Percentiles rank a stretch among this genome's conserved stretches.
These are phyloP conservation scores for Fusarium staphyleae DNA, from an alignment of 2,329 filamentous ascomycete genomes.

Conservation along the genomic window DNA sequence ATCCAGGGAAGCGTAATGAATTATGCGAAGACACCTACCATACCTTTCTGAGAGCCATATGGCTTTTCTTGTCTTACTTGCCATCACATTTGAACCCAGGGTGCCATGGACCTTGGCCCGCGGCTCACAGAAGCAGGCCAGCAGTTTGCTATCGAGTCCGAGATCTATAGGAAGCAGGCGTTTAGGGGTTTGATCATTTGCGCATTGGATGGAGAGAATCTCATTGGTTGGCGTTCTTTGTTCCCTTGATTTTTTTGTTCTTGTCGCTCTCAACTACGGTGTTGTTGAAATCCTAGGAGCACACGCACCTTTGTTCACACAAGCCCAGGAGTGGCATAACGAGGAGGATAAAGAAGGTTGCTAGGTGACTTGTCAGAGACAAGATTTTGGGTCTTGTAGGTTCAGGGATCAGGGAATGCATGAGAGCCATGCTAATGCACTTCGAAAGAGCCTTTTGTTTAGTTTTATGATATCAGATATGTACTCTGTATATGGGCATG, in stretches of 20 bases:
- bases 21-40: constrained; percentile 29
- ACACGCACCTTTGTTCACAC: neutral
- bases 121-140: constrained; percentile 39
- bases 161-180: constrained; percentile 39
- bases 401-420: neutral
- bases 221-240: constrained; percentile 39
- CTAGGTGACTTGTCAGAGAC: neutral
- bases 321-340: neutral
- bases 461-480: constrained; percentile 3
- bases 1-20: constrained; percentile 16
- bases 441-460: constrained; percentile 2
- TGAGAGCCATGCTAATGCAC: neutral
- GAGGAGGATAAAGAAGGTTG: constrained; percentile 1
- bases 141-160: constrained; percentile 35
- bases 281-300: constrained; percentile 7
- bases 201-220: constrained; percentile 27
- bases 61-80: constrained; percentile 36
- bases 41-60: constrained; percentile 34
- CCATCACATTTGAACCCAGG: constrained; percentile 31
- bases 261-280: constrained; percentile 4
- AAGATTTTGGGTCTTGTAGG: constrained; percentile 6
- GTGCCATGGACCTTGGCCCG: constrained; percentile 33
- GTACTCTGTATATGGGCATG: neutral
- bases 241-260: constrained; percentile 16
- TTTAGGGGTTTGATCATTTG: constrained; percentile 27